Percentiles rank a stretch among this genome's conserved stretches.
phyloP scores from a whole-genome alignment of 2,329 filamentous ascomycete genomes.

The Colletotrichum truncatum region DNA sequence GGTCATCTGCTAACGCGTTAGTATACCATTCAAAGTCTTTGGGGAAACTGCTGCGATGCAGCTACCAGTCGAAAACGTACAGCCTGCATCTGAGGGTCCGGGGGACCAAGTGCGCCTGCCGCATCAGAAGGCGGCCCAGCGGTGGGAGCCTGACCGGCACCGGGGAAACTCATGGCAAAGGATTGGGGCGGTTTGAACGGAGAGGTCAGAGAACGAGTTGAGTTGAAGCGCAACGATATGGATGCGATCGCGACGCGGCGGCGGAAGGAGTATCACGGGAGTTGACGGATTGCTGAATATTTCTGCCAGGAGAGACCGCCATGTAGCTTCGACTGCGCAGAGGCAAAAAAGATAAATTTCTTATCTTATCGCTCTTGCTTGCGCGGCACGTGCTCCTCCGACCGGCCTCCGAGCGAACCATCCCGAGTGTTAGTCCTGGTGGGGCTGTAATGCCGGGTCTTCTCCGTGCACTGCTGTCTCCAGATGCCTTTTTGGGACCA shows the following conservation, averaged over 20 bases:
- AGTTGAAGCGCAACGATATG: neutral
- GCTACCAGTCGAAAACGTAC: slow-evolving; percentile 50
- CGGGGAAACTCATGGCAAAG: slow-evolving; percentile 49
- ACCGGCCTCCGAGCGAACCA: slow-evolving; percentile 5
- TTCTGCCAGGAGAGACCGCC: slow-evolving; percentile 53
- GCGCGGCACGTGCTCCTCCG: slow-evolving; percentile 17
- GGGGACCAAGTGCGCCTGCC: slow-evolving; percentile 43
- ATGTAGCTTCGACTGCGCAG: neutral
- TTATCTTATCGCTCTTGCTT: slow-evolving; percentile 20
- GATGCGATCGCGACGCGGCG: slow-evolving; percentile 17
- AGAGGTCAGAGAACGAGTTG: neutral
- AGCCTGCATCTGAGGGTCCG: slow-evolving; percentile 62
- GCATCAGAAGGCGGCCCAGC: slow-evolving; percentile 29
- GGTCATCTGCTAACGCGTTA: slow-evolving; percentile 69
- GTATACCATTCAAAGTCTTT: too few species aligned
- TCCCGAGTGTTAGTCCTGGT: neutral
- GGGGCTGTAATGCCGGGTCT: neutral
- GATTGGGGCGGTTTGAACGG: neutral
- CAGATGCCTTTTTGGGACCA: too few species aligned
- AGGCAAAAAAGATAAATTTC: slow-evolving; percentile 14
- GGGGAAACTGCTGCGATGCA: too few species aligned
- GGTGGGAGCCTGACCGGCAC: slow-evolving; percentile 25
- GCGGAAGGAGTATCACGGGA: neutral
- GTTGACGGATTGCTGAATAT: slow-evolving; percentile 39
- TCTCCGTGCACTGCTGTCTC: slow-evolving; percentile 11